Percentiles rank a stretch among this genome's conserved stretches.
Conservation (phyloP, 1,284 basidiomycete species). For the Trichosporon coremiiforme region DNA sequence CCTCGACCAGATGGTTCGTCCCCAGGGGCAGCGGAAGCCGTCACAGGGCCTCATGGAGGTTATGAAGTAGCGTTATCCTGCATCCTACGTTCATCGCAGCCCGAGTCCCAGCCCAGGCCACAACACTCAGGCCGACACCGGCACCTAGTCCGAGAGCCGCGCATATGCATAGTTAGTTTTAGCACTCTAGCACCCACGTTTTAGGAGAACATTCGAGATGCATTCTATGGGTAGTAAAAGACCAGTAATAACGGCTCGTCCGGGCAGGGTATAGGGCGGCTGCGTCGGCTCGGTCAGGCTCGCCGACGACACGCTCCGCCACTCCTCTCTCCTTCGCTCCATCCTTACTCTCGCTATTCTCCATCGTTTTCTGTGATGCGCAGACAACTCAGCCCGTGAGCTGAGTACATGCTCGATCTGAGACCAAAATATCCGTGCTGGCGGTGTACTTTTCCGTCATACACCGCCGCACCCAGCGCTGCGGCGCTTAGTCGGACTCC, state of each 20-base stretch:
- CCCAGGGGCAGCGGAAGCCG: not conserved
- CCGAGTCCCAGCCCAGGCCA: not conserved
- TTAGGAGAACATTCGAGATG: conserved; percentile 16
- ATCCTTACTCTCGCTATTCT: not conserved
- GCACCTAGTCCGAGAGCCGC: too few relatives aligned
- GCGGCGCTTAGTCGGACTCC: not conserved
- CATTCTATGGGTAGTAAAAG: conserved; percentile 10
- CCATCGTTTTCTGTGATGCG: not conserved
- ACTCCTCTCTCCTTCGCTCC: not conserved
- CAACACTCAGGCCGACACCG: too few relatives aligned
- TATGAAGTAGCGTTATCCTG: conserved; percentile 2
- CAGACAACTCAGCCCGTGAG: too few relatives aligned
- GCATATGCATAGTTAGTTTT: not conserved
- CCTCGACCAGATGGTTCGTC: conserved; percentile 7
- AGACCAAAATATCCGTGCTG: not conserved
- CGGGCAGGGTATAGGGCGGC: not conserved
- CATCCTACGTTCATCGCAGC: not conserved
- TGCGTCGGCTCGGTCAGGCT: not conserved
- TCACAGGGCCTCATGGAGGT: conserved; percentile 9
- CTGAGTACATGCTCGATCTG: too few relatives aligned
- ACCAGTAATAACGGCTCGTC: conserved; percentile 8
- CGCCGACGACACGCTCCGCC: not conserved
- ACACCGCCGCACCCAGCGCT: not conserved
- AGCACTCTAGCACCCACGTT: not conserved
- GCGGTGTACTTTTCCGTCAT: not conserved